Evolutionary conservation across 306 rosid species (phyloP).

Genomic region (Vigna trinervia): DNA sequence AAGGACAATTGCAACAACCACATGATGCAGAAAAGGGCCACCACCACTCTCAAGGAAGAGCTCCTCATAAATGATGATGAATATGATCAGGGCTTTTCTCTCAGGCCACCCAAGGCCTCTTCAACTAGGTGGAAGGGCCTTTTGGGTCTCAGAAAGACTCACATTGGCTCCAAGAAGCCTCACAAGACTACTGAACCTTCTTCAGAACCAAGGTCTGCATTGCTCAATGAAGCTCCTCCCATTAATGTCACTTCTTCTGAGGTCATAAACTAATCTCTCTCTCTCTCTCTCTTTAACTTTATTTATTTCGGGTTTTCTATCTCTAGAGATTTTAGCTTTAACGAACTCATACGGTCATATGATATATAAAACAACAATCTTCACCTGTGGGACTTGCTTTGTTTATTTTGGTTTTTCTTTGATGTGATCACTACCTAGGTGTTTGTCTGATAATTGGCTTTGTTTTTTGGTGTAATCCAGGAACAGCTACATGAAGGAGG

Average conservation of each 20-base stretch:
- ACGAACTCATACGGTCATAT: background rate
- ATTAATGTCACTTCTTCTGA: constrained; percentile 46
- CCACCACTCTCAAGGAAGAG: constrained; percentile 88
- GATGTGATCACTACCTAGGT: constrained; percentile 1
- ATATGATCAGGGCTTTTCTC: constrained; percentile 44
- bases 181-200: constrained; percentile 49
- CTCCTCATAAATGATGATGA: constrained; percentile 62
- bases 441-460: background rate
- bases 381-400: background rate
- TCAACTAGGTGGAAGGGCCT: constrained; percentile 81
- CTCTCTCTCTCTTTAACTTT: background rate
- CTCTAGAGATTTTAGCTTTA: background rate
- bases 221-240: constrained; percentile 49
- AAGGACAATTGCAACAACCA: constrained; percentile 56
- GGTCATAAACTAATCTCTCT: constrained; percentile 42
- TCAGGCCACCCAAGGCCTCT: constrained; percentile 69
- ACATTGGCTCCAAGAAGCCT: constrained; percentile 69
- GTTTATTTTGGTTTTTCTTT: background rate
- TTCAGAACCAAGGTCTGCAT: constrained; percentile 46
- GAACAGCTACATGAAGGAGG: constrained; percentile 61
- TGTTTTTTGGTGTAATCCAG: constrained; percentile 45
- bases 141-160: constrained; percentile 74
- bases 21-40: constrained; percentile 50
- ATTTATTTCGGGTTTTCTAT: background rate
- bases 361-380: too few species aligned